Conservation (phyloP, 2,329 filamentous ascomycete genomes). For the Eutypa lata region DNA sequence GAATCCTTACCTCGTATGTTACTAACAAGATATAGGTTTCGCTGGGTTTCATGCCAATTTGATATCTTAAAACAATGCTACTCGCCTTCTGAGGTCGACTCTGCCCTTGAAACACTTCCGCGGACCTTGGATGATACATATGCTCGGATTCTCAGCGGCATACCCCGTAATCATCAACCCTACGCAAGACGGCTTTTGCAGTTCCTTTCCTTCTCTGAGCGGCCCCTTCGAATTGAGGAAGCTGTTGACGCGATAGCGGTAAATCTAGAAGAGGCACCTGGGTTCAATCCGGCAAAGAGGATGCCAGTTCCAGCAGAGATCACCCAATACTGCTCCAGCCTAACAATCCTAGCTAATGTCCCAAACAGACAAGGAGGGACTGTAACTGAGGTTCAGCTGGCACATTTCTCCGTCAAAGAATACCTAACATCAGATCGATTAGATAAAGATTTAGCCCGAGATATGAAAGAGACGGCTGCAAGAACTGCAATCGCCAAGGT, state of each 20-base stretch:
- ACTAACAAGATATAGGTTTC: conserved; percentile 4
- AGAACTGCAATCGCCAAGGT: neutral
- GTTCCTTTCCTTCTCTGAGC: conserved; percentile 7
- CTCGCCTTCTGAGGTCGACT: neutral
- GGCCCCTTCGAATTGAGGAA: conserved; percentile 5
- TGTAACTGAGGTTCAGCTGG: conserved; percentile 15
- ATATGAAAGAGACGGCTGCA: neutral
- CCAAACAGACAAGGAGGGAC: neutral
- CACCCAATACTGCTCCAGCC: conserved; percentile 19
- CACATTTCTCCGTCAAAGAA: conserved; percentile 30
- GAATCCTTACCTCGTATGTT: neutral
- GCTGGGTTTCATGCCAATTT: conserved; percentile 8
- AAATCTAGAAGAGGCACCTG: neutral
- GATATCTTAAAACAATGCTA: conserved; percentile 1
- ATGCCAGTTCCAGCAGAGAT: conserved; percentile 22
- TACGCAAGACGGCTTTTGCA: conserved; percentile 12
- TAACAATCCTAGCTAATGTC: conserved; percentile 14
- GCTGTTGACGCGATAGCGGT: conserved; percentile 7
- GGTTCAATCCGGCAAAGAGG: conserved; percentile 10
- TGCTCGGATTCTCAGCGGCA: conserved; percentile 9
- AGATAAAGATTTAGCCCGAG: conserved; percentile 1
- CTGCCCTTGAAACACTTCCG: conserved; percentile 7
- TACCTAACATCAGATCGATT: conserved; percentile 23
- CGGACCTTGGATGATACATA: conserved; percentile 17
- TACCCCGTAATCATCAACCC: neutral